Evolutionary conservation across 352 stramenopile species (phyloP).

Genomic region (Pythium aphanidermatum): DNA sequence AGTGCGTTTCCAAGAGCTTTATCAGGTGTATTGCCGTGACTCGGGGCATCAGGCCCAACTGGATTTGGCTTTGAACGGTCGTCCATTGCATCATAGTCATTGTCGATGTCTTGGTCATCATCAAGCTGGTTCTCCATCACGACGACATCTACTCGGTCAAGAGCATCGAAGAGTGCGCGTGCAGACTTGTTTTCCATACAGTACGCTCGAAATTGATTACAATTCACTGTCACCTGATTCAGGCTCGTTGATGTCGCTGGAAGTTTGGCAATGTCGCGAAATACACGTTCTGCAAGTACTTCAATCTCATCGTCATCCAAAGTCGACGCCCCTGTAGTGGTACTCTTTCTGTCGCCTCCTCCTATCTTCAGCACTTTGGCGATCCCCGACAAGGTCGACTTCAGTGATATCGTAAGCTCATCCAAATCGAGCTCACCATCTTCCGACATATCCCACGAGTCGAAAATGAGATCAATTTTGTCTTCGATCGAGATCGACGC

Average conservation of each 20-base stretch:
- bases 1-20: no score
- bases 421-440: slow-evolving; percentile 71
- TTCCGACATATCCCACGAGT: slow-evolving; percentile 86
- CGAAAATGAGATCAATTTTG: slow-evolving; percentile 80
- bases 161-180: slow-evolving; percentile 53
- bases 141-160: slow-evolving; percentile 37
- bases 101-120: slow-evolving; percentile 2
- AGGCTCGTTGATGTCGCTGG: slow-evolving; percentile 14
- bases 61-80: no score
- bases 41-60: no score
- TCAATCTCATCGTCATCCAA: slow-evolving; percentile 67
- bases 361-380: slow-evolving; percentile 47
- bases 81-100: no score
- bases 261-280: slow-evolving; percentile 59
- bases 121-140: slow-evolving; percentile 10
- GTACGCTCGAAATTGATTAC: slow-evolving; percentile 73
- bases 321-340: slow-evolving; percentile 3
- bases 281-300: slow-evolving; percentile 48
- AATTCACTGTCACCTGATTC: slow-evolving; percentile 48
- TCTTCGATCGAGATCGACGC: slow-evolving; percentile 48
- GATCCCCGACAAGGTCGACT: slow-evolving; percentile 71
- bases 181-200: slow-evolving; percentile 58
- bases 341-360: not conserved
- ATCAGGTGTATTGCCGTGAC: no score
- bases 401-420: slow-evolving; percentile 84